These are phyloP conservation scores for Afroboletus lepidellus DNA, from an alignment of 1,284 basidiomycete genomes.

Conservation along the genomic window DNA sequence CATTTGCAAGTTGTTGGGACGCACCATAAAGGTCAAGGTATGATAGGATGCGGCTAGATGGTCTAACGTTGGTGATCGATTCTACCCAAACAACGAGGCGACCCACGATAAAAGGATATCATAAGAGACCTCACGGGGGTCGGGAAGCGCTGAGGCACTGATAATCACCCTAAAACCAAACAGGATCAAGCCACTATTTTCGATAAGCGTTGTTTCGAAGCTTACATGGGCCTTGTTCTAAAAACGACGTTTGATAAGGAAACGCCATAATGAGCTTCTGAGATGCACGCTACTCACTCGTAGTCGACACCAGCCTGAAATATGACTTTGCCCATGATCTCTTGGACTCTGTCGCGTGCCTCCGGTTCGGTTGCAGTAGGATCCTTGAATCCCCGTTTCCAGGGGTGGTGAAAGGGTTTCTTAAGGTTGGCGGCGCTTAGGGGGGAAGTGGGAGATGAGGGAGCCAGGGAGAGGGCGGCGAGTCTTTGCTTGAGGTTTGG, in stretches of 20 bases:
- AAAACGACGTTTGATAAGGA: slow-evolving; percentile 9
- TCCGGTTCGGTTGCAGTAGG: slow-evolving; percentile 21
- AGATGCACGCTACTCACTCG: slow-evolving; percentile 51
- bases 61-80: slow-evolving; percentile 9
- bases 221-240: slow-evolving; percentile 83
- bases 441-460: slow-evolving; percentile 44
- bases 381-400: slow-evolving; percentile 20
- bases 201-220: slow-evolving; percentile 9
- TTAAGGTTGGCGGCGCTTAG: slow-evolving; percentile 29
- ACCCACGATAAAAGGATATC: slow-evolving; percentile 74
- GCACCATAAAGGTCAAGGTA: slow-evolving; percentile 78
- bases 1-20: slow-evolving; percentile 17
- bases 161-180: slow-evolving; percentile 64
- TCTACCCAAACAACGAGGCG: slow-evolving; percentile 5
- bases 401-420: slow-evolving; percentile 36
- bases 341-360: slow-evolving; percentile 52
- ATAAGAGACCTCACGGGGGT: slow-evolving; percentile 74
- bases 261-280: neutral
- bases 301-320: slow-evolving; percentile 87
- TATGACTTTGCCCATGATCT: slow-evolving; percentile 69
- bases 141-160: slow-evolving; percentile 77
- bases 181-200: neutral
- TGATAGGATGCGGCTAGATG: slow-evolving; percentile 62
- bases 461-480: slow-evolving; percentile 51
- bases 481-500: slow-evolving; percentile 58